phyloP scores from a whole-genome alignment of 2,329 filamentous ascomycete species.

The Fusarium phyllophilum region DNA sequence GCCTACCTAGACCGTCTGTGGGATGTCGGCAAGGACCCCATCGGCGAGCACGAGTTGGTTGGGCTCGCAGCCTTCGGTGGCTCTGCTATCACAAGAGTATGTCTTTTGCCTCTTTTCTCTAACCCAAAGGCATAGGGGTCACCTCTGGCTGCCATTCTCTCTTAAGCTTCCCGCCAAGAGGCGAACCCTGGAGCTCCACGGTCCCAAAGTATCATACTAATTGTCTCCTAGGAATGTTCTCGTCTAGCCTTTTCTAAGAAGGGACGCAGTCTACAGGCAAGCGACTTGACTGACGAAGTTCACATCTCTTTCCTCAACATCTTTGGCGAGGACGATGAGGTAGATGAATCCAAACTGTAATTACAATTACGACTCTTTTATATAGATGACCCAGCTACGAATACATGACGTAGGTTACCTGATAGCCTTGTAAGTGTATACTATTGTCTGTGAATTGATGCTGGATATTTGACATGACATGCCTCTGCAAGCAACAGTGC shows the following conservation, averaged over 20 bases:
- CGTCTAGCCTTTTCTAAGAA: conserved; percentile 85
- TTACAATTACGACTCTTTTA: background rate
- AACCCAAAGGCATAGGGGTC: background rate
- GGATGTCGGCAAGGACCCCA: conserved; percentile 63
- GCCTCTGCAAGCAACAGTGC: background rate
- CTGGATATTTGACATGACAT: background rate
- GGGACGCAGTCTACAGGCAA: conserved; percentile 89
- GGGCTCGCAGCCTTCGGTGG: conserved; percentile 87
- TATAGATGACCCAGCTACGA: background rate
- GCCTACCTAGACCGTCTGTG: conserved; percentile 88
- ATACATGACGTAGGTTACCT: background rate
- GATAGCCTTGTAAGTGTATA: background rate
- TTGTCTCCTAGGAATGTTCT: conserved; percentile 73
- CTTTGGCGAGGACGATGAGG: conserved; percentile 70
- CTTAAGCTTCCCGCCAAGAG: background rate
- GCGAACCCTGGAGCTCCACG: background rate
- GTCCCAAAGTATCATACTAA: conserved; percentile 23
- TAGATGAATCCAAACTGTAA: conserved; percentile 50
- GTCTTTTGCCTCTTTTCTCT: conserved; percentile 35
- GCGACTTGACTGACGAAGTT: conserved; percentile 91
- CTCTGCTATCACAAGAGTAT: conserved; percentile 82
- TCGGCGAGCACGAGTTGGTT: conserved; percentile 69
- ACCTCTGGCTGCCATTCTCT: background rate
- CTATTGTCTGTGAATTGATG: background rate
- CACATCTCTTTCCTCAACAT: conserved; percentile 82